Evolutionary conservation across 805 yeast genomes (phyloP), one percentile per base, ranked within the genome.

Genomic region (Wickerhamomyces rabaulensis): DNA sequence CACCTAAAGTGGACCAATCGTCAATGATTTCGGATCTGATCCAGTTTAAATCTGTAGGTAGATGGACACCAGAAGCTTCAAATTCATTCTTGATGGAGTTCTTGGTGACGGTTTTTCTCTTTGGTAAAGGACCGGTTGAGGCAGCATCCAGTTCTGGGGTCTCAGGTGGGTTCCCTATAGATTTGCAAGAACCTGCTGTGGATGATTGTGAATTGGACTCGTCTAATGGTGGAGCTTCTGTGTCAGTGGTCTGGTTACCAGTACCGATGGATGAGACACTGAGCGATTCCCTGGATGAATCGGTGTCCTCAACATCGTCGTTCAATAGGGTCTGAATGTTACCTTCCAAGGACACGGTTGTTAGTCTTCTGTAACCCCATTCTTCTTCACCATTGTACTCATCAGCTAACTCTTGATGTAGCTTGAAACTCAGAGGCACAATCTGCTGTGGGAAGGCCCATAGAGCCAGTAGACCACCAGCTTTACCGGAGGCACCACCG

Each of bases 361-460:
- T 82, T 48, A 94, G 74, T 52, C 95, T 70, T 66, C 98, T 80
- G 64, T 89, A 92, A 22, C 95, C 98, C 98, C 98, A 92, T 55
- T 84, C 85, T 36, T 75, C 73, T 41, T 71, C 90, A n/a, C 99
- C 99, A 54, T 81, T 76, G 64, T 80, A 87, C 66, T 80, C 75
- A 48, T 83, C 81, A 8, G 95, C 79, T 40, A 92, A 73, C 49
- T 90, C 84, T 58, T 84, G 88, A 68, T 92, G 99, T 51, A 92
- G 73, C 52, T 79, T 77, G 68, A 90, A 94, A 41, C 95, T 84
- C 45, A 92, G 71, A 0, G 96, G 94, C 8, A 90, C 98, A 43
- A 92, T 80, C 64, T 88, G 96, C 56, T 85, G 90, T 0, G 99
- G 99, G 65, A 94, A 94, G 0, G 98, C 98, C 95, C 97, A 91